These are phyloP conservation scores for Tulasnella sp. DNA, from an alignment of 768 basidiomycete genomes.

Conservation along the genomic window DNA sequence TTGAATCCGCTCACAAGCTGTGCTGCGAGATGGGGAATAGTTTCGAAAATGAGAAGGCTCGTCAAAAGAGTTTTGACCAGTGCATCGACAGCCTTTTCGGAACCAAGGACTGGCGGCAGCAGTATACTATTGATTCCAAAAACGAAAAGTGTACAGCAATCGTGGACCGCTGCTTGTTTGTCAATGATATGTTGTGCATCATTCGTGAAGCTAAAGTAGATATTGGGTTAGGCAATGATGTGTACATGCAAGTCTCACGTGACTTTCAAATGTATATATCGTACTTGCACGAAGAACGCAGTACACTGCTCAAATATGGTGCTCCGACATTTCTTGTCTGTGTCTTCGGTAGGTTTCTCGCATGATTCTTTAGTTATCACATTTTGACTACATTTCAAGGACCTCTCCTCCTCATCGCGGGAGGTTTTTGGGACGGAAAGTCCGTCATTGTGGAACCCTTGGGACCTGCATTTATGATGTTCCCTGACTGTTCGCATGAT, in stretches of 20 bases:
- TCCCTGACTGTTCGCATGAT: background rate
- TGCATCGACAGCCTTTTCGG: background rate
- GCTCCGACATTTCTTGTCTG: background rate
- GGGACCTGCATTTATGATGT: background rate
- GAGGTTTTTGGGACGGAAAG: slow-evolving; percentile 6
- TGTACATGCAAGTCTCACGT: slow-evolving; percentile 11
- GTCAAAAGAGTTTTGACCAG: background rate
- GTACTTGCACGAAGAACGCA: background rate
- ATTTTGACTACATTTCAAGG: background rate
- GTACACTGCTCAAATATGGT: background rate
- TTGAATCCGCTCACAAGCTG: background rate
- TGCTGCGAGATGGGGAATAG: background rate
- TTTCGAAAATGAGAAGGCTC: background rate
- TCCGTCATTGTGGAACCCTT: slow-evolving; percentile 9
- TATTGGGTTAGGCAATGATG: slow-evolving; percentile 3
- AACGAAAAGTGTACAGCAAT: background rate
- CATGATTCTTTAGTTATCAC: background rate
- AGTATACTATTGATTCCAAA: background rate
- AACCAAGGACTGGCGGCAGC: background rate
- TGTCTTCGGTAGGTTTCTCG: background rate
- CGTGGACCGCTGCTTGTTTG: background rate
- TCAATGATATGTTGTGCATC: background rate
- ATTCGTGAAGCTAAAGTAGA: slow-evolving; percentile 6
- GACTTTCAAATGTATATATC: background rate
- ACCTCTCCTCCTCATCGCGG: background rate